phyloP scores from a whole-genome alignment of 1,284 basidiomycete species.

The Ceratobasidium sp. region DNA sequence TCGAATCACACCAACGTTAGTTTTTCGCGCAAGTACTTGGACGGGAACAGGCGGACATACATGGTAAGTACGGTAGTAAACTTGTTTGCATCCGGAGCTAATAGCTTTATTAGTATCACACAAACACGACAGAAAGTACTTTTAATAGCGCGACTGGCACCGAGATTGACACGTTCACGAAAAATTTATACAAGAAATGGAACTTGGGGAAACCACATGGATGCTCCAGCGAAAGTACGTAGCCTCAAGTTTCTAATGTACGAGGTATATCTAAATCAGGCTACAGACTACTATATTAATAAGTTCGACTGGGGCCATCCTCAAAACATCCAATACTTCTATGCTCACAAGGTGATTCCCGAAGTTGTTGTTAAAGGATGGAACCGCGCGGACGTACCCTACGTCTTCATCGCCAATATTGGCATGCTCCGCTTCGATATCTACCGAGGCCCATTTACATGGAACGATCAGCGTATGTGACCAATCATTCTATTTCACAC shows the following conservation, averaged over 20 bases:
- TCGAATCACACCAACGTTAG: neutral
- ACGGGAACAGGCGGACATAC: conserved; percentile 34
- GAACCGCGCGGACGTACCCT: conserved; percentile 7
- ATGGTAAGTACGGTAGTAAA: conserved; percentile 22
- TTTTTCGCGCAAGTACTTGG: conserved; percentile 34
- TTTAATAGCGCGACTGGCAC: conserved; percentile 21
- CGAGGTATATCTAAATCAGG: neutral
- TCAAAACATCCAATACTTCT: conserved; percentile 32
- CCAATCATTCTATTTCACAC: neutral
- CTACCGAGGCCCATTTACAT: conserved; percentile 37
- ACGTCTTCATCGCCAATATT: conserved; percentile 33
- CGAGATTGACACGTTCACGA: conserved; percentile 31
- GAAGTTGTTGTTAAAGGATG: conserved; percentile 26
- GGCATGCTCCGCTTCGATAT: conserved; percentile 43
- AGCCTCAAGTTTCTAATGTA: neutral
- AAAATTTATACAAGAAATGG: conserved; percentile 10
- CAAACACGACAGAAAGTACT: conserved; percentile 30
- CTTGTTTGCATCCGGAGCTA: neutral
- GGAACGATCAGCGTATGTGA: conserved; percentile 42
- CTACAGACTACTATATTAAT: conserved; percentile 30
- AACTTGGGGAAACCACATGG: conserved; percentile 28
- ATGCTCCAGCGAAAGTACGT: conserved; percentile 21
- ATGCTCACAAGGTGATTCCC: conserved; percentile 33
- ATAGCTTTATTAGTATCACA: conserved; percentile 25
- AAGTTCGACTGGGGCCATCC: conserved; percentile 15